Evolutionary conservation across 768 basidiomycete genomes (phyloP), one percentile per base, ranked within the genome.

Genomic region (Termitomyces sp.): DNA sequence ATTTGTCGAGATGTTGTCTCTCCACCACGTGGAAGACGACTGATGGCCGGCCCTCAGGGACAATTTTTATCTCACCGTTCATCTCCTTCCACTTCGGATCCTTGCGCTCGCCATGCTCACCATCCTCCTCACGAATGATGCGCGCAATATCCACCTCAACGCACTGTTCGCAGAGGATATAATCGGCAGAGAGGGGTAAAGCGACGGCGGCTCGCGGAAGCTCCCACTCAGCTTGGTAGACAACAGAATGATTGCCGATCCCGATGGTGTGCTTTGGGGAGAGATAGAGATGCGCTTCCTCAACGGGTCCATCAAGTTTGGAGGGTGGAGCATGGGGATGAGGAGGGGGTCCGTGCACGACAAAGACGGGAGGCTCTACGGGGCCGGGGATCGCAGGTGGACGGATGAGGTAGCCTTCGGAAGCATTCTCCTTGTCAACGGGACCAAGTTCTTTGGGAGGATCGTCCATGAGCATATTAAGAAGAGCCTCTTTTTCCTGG

Each of bases 261-360:
- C 85, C 86, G 7, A 77, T 62, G 20, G 20, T 50, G 38, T 75
- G 65, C 0, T 46, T 40, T 0, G 78, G 75, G 2, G 77, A 76
- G 55, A 88, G 62, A 58, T 84, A 82, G 18, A 87, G 72, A 66
- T 86, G 83, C 1, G 79, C 81, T 55, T 78, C 80, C 24, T 71
- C 71, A 6, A 69, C 44, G 18, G 68, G 40, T 44, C 69, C 7
- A 11, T 36, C 38, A 6, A 32, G 16, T 15, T 18, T 42, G 20
- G 38, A 32, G 2, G 12, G 9, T 7, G 55, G 35, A 9, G 54
- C 18, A 4, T 28, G 28, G 24, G 39, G 64, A 4, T 61, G 64
- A 0, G 72, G 70, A 24, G 61, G 68, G 32, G 71, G 70, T n/a
- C 69, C 71, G 49, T 71, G 68, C 0, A 71, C 52, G 11, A 76